Evolutionary conservation across 1,284 basidiomycete genomes (phyloP).

Genomic region (Cutaneotrichosporon sp.): DNA sequence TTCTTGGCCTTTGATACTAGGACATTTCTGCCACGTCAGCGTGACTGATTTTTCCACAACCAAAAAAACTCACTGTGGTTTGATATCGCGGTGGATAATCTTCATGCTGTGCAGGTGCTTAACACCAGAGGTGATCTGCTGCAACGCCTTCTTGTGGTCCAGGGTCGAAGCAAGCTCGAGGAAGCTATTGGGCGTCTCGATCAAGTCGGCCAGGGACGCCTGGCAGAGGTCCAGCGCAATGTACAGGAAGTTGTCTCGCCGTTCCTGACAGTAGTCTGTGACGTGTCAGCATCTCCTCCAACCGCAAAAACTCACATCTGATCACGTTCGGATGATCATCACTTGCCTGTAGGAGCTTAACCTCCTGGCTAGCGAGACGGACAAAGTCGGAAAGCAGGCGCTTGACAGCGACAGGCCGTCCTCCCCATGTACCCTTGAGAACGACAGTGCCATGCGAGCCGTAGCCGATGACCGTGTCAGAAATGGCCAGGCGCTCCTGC

Average conservation of each 20-base stretch:
- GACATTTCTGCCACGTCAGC: conserved; percentile 64
- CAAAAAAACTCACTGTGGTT: conserved; percentile 66
- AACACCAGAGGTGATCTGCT: conserved; percentile 83
- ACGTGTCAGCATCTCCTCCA: conserved; percentile 1
- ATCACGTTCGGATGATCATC: conserved; percentile 99
- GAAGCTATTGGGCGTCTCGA: conserved; percentile 70
- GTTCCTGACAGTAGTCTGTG: conserved; percentile 87
- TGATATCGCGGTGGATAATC: conserved; percentile 96
- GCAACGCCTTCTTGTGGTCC: conserved; percentile 82
- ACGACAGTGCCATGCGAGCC: conserved; percentile 97
- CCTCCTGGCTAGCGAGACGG: conserved; percentile 89
- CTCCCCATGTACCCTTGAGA: conserved; percentile 88
- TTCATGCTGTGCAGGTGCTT: conserved; percentile 90
- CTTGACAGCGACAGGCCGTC: conserved; percentile 94
- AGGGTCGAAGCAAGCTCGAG: conserved; percentile 70
- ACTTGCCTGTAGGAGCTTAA: conserved; percentile 88
- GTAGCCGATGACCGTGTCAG: conserved; percentile 78
- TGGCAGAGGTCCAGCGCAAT: conserved; percentile 97
- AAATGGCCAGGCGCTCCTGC: conserved; percentile 61
- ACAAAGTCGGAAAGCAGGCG: conserved; percentile 93
- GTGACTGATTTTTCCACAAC: not conserved
- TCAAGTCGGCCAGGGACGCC: conserved; percentile 86
- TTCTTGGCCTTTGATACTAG: conserved; percentile 74
- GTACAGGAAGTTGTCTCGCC: conserved; percentile 88
- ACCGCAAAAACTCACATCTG: conserved; percentile 58